Evolutionary conservation across 2,329 filamentous ascomycete species (phyloP).

Genomic region (Coniochaeta hoffmannii): DNA sequence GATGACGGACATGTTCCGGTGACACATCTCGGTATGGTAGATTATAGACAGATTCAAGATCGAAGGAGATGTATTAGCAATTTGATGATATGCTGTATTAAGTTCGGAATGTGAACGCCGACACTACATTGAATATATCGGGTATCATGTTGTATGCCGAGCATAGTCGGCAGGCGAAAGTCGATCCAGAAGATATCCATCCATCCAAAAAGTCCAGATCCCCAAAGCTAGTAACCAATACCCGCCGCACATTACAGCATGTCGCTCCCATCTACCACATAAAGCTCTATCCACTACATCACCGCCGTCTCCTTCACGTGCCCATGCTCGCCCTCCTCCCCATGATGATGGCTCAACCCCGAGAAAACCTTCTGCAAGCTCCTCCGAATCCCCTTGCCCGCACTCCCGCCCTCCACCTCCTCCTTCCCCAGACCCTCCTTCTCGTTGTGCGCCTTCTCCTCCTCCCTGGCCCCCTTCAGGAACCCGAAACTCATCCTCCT

Average conservation of each 20-base stretch:
- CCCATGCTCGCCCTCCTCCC: background rate
- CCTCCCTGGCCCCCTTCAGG: slow-evolving; percentile 7
- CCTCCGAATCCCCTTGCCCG: slow-evolving; percentile 33
- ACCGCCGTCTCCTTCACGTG: background rate
- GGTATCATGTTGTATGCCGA: background rate
- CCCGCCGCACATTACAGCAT: no score
- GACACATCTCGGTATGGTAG: background rate
- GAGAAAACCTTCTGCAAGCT: slow-evolving; percentile 40
- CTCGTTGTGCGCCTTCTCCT: slow-evolving; percentile 8
- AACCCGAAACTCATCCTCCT: slow-evolving; percentile 17
- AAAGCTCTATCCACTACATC: background rate
- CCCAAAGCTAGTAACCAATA: background rate
- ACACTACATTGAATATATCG: background rate
- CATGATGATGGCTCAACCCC: slow-evolving; percentile 20
- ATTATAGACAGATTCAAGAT: background rate
- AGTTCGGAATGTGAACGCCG: background rate
- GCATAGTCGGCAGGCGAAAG: background rate
- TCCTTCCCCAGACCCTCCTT: slow-evolving; percentile 8
- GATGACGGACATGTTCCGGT: background rate
- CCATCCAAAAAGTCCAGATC: background rate
- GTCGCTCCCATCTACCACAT: background rate
- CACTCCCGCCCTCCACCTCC: slow-evolving; percentile 16
- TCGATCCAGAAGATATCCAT: background rate
- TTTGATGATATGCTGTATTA: background rate
- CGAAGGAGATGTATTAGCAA: no score